A percentile compares a stretch with the other conserved stretches of the same genome.
Conservation (phyloP, 805 yeast species). For the Zygoascus flipseniorum region DNA sequence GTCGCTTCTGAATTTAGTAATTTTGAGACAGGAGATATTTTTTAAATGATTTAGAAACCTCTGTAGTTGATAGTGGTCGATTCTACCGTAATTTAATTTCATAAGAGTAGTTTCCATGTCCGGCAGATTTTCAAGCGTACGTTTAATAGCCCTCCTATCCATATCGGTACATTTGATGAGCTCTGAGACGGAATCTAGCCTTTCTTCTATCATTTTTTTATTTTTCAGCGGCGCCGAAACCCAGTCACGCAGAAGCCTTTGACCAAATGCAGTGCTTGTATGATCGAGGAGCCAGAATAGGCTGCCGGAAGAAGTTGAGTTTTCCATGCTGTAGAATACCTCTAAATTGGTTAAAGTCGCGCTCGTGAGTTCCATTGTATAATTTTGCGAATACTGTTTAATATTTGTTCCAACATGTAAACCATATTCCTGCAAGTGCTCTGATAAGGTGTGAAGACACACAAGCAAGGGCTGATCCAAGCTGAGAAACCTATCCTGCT, state of each 20-base stretch:
- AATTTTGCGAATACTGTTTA: slow-evolving; percentile 39
- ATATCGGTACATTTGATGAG: slow-evolving; percentile 8
- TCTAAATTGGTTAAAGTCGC: slow-evolving; percentile 67
- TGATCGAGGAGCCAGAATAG: slow-evolving; percentile 74
- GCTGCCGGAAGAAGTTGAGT: slow-evolving; percentile 52
- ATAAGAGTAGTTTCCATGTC: slow-evolving; percentile 55
- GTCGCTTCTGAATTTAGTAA: slow-evolving; percentile 25
- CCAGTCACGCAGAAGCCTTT: slow-evolving; percentile 62
- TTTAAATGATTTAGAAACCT: slow-evolving; percentile 40
- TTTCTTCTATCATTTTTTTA: slow-evolving; percentile 43
- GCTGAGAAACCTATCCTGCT: slow-evolving; percentile 18
- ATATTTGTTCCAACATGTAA: slow-evolving; percentile 47
- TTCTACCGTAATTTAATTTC: slow-evolving; percentile 50
- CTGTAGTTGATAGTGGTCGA: slow-evolving; percentile 53
- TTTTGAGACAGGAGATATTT: slow-evolving; percentile 22
- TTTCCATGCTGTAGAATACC: slow-evolving; percentile 59
- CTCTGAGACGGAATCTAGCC: slow-evolving; percentile 50
- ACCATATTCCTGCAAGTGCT: slow-evolving; percentile 54
- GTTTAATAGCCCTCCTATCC: slow-evolving; percentile 23
- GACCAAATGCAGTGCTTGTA: slow-evolving; percentile 72
- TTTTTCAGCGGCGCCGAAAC: slow-evolving; percentile 59
- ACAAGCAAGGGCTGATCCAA: slow-evolving; percentile 23
- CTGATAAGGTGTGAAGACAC: slow-evolving; percentile 34
- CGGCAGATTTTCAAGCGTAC: slow-evolving; percentile 31
- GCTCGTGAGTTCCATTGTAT: slow-evolving; percentile 49